These are phyloP conservation scores for Diutina ranongensis DNA, from an alignment of 1,139 yeast genomes.

Conservation along the genomic window DNA sequence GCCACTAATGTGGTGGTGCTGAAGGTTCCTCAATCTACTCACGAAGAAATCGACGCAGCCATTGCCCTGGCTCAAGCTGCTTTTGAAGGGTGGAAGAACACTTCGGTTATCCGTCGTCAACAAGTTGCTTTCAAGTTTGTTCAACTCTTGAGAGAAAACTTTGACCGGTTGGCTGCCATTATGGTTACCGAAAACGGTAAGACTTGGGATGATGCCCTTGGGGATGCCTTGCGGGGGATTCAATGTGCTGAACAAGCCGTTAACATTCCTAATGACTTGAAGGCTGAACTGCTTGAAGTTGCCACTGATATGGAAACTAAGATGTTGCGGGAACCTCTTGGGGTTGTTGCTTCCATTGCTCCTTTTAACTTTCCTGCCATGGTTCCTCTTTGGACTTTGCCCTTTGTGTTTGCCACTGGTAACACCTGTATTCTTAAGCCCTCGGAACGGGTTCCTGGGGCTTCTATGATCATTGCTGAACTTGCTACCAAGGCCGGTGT, in stretches of 20 bases:
- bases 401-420: slow-evolving; percentile 66
- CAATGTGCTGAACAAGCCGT: slow-evolving; percentile 73
- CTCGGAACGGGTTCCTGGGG: slow-evolving; percentile 71
- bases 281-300: slow-evolving; percentile 59
- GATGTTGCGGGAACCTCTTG: slow-evolving; percentile 55
- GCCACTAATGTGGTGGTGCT: slow-evolving; percentile 61
- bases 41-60: slow-evolving; percentile 54
- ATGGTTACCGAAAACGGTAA: slow-evolving; percentile 78
- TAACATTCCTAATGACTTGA: slow-evolving; percentile 50
- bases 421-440: slow-evolving; percentile 71
- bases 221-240: slow-evolving; percentile 70
- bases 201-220: slow-evolving; percentile 66
- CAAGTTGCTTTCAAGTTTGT: slow-evolving; percentile 69
- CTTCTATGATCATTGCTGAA: slow-evolving; percentile 67
- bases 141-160: slow-evolving; percentile 51
- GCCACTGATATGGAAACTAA: slow-evolving; percentile 71
- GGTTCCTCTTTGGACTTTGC: slow-evolving; percentile 81
- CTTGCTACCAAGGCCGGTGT: slow-evolving; percentile 67
- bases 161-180: slow-evolving; percentile 61
- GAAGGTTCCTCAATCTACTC: slow-evolving; percentile 64
- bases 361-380: slow-evolving; percentile 81
- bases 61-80: slow-evolving; percentile 55
- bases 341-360: slow-evolving; percentile 60
- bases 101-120: slow-evolving; percentile 57
- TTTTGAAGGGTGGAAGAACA: slow-evolving; percentile 46